phyloP scores from a whole-genome alignment of 2,329 filamentous ascomycete species.

The Alternaria triticina region DNA sequence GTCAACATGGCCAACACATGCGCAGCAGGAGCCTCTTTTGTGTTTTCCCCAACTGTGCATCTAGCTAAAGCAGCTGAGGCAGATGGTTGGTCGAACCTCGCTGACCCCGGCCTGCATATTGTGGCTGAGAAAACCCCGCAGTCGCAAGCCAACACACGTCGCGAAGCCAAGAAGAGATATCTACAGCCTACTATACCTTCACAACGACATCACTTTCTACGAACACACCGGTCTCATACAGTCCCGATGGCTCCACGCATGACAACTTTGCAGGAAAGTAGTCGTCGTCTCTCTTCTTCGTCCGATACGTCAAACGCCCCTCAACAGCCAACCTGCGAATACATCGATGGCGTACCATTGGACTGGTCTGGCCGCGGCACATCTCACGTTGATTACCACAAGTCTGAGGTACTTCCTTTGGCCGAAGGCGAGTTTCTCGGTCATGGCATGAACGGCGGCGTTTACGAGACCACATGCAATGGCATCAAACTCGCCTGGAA shows the following conservation, averaged over 20 bases:
- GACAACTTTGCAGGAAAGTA: no score
- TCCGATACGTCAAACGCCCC: fast-evolving
- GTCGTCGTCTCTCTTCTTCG: fast-evolving
- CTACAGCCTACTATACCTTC: fast-evolving
- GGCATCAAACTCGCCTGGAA: background rate
- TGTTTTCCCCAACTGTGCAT: no score
- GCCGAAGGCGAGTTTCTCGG: background rate
- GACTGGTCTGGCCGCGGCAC: background rate
- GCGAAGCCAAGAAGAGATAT: no score
- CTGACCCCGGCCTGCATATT: background rate
- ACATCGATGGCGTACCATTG: fast-evolving
- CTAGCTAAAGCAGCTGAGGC: background rate
- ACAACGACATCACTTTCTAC: background rate
- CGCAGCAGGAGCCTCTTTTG: background rate
- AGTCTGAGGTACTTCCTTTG: background rate
- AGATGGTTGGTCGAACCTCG: background rate
- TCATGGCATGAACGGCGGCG: background rate
- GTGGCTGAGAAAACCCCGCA: background rate
- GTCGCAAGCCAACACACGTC: background rate
- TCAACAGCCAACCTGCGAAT: background rate
- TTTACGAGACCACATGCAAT: background rate
- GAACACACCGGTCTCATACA: fast-evolving
- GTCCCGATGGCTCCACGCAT: background rate
- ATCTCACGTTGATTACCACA: background rate
- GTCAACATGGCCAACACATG: background rate